Evolutionary conservation across 495 filamentous ascomycete genomes (phyloP).

Genomic region (Penicillium daleae): DNA sequence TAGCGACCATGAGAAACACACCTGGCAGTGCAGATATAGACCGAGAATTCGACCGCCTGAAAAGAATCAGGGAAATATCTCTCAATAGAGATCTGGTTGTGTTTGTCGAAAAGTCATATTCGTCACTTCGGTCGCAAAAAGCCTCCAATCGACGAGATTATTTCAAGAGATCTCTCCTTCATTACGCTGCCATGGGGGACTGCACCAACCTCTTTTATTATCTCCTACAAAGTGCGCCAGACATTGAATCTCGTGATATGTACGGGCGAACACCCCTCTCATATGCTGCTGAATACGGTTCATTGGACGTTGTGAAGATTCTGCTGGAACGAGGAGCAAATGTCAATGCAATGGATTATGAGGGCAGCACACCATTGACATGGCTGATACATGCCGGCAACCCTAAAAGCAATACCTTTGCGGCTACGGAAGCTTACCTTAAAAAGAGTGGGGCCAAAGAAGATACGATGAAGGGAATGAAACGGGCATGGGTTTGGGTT

Average conservation of each 20-base stretch:
- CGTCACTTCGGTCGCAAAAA: constrained; percentile 5
- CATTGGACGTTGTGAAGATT: neutral
- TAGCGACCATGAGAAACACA: constrained; percentile 1
- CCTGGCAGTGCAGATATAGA: neutral
- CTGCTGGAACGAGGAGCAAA: neutral
- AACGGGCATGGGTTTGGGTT: neutral
- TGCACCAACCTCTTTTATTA: neutral
- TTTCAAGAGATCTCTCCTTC: constrained; percentile 2
- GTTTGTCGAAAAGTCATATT: neutral
- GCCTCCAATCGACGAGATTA: neutral
- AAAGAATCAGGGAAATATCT: constrained; percentile 6
- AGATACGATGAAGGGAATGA: neutral
- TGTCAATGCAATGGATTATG: neutral
- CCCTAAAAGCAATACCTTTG: neutral
- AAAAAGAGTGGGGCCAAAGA: neutral
- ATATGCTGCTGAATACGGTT: neutral
- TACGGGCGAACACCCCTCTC: constrained; percentile 4
- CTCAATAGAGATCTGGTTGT: constrained; percentile 1
- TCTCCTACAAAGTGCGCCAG: neutral
- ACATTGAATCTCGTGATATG: neutral
- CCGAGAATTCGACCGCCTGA: constrained; percentile 2
- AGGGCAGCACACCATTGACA: neutral
- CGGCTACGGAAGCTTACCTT: neutral
- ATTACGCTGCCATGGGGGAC: constrained; percentile 9
- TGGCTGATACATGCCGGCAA: neutral